Conservation (phyloP, 331 rosid species). For the Ulmus americana region DNA sequence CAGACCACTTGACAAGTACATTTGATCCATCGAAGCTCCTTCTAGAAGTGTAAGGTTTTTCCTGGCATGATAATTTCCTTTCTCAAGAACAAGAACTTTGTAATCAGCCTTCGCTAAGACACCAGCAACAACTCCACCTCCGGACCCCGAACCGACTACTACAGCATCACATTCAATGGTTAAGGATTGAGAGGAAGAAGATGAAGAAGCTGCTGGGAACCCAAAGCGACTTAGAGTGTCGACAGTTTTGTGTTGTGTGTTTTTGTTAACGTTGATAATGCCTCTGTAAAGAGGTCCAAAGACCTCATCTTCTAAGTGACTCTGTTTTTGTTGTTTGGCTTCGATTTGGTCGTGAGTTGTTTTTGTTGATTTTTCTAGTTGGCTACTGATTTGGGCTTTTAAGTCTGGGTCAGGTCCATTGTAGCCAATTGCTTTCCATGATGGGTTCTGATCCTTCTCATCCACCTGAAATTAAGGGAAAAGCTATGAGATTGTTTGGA, state of each 20-base stretch:
- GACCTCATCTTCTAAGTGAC: slow-evolving; percentile 23
- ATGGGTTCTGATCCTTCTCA: slow-evolving; percentile 44
- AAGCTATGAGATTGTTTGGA: no score
- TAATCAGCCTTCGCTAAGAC: slow-evolving; percentile 65
- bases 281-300: slow-evolving; percentile 68
- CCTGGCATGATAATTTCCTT: slow-evolving; percentile 66
- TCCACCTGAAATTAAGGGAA: slow-evolving; percentile 39
- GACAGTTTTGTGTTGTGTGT: slow-evolving; percentile 33
- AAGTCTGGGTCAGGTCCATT: slow-evolving; percentile 64
- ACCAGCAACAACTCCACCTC: slow-evolving; percentile 77
- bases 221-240: slow-evolving; percentile 36
- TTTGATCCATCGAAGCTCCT: slow-evolving; percentile 62
- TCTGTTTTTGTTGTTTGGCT: slow-evolving; percentile 3
- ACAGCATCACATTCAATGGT: slow-evolving; percentile 62
- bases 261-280: slow-evolving; percentile 32
- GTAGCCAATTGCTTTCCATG: slow-evolving; percentile 83
- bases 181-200: slow-evolving; percentile 3
- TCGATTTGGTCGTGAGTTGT: slow-evolving; percentile 3
- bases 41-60: slow-evolving; percentile 73
- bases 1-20: slow-evolving; percentile 54
- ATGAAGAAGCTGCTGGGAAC: slow-evolving; percentile 21
- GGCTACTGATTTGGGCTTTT: slow-evolving; percentile 31
- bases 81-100: slow-evolving; percentile 67
- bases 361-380: slow-evolving; percentile 20
- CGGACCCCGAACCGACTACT: slow-evolving; percentile 80